Evolutionary conservation across 2,329 filamentous ascomycete genomes (phyloP), one percentile per base, ranked within the genome.

Genomic region (Epichloe scottii): DNA sequence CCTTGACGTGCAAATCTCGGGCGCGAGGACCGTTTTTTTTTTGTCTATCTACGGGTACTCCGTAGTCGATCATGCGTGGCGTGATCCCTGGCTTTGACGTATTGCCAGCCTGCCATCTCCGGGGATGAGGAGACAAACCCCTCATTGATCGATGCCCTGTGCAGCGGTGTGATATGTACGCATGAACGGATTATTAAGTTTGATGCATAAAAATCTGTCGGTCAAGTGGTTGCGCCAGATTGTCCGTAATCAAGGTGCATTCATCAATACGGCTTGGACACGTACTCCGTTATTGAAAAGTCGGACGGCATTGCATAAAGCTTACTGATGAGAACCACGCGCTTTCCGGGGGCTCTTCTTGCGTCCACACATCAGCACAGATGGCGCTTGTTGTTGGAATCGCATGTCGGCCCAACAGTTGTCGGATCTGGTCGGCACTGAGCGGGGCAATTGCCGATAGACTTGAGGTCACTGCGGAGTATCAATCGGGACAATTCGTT

Each of bases 361-460:
- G 26, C 26, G 26, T 30, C 26, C 8, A 30, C 8, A 11, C 26
- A 4, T 11, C 26, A 30, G 26, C 26, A 30, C 8, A 30, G 8
- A 30, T 30, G 1, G 0, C 26, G 10, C 26, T 30, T 11, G 26
- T 8, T 8, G 7, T 30, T 30, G 26, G 26, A 10, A 30, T 30
- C 8, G 26, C 26, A 30, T 30, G 26, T 1, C 8, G 26, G 7
- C 26, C 23, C 2, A 44, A 34, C n/a, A n/a, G 21, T 8, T 30
- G 41, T 26, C 23, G 26, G n/a, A n/a, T n/a, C n/a, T n/a, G n/a
- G n/a, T n/a, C n/a, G n/a, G n/a, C n/a, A n/a, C n/a, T n/a, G n/a
- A n/a, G n/a, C n/a, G n/a, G n/a, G 48, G 51, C 48, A 50, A 48
- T 44, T 48, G 51, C 51, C 51, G 51, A 53, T 43, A 42, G 37